Conservation (phyloP, 495 filamentous ascomycete species). For the Cercophora sp. region DNA sequence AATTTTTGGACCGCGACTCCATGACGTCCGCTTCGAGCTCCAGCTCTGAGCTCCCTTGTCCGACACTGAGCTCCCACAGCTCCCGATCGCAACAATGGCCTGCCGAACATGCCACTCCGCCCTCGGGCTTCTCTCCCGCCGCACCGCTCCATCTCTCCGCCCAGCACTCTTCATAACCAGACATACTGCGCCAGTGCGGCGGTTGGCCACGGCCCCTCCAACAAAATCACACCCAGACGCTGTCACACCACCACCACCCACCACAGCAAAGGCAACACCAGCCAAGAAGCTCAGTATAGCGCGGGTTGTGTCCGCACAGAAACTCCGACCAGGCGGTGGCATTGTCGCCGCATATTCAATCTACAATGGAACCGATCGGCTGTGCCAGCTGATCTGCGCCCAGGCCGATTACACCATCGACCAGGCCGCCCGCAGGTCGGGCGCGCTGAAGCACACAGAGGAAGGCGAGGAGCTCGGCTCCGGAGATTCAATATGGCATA, state of each 20-base stretch:
- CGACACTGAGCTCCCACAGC: not conserved
- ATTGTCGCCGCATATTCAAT: conserved; percentile 21
- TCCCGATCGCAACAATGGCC: conserved; percentile 23
- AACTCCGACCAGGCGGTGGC: too few species aligned
- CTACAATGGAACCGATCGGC: conserved; percentile 63
- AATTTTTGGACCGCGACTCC: conserved; percentile 7
- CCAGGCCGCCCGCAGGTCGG: conserved; percentile 50
- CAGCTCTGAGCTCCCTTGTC: conserved; percentile 7
- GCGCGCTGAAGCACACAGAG: conserved; percentile 57
- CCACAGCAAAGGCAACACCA: too few species aligned
- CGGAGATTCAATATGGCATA: conserved; percentile 79
- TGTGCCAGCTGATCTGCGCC: conserved; percentile 71
- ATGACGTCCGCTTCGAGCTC: conserved; percentile 9
- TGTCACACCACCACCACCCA: too few species aligned
- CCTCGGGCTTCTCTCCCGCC: conserved; percentile 18
- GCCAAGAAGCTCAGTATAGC: too few species aligned
- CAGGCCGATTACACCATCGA: conserved; percentile 74
- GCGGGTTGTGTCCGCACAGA: too few species aligned
- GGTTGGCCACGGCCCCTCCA: too few species aligned
- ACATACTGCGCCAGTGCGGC: too few species aligned
- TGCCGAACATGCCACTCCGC: conserved; percentile 23
- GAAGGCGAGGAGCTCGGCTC: conserved; percentile 75
- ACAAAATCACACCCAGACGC: too few species aligned
- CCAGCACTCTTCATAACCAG: too few species aligned
- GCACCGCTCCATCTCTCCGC: conserved; percentile 11